phyloP scores from a whole-genome alignment of 805 yeast genomes.

The Sungouiozyma ichnusensis region DNA sequence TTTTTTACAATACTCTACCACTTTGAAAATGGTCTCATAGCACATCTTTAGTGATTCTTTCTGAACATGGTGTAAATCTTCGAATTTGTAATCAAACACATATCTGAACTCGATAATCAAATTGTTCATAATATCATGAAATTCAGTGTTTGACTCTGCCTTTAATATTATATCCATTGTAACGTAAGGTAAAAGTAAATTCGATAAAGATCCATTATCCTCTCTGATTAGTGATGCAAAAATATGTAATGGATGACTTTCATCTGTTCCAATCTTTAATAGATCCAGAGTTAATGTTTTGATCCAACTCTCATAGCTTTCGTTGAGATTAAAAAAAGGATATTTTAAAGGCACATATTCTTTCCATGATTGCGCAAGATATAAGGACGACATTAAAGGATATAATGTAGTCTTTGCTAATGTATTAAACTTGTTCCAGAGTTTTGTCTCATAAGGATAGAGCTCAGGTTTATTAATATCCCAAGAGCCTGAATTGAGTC shows the following conservation, averaged over 20 bases:
- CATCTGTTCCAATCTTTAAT: conserved; percentile 32
- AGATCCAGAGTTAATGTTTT: conserved; percentile 57
- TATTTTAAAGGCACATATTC: conserved; percentile 37
- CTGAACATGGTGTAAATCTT: conserved; percentile 39
- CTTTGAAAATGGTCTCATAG: conserved; percentile 63
- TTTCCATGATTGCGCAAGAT: conserved; percentile 46
- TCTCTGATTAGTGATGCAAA: conserved; percentile 56
- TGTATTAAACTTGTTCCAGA: conserved; percentile 58
- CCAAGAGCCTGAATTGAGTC: conserved; percentile 31
- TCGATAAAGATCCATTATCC: conserved; percentile 59
- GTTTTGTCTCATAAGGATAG: conserved; percentile 23
- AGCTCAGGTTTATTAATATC: conserved; percentile 19
- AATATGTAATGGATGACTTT: conserved; percentile 43
- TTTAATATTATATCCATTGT: conserved; percentile 52
- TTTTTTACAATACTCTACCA: conserved; percentile 73
- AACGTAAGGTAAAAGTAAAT: conserved; percentile 67
- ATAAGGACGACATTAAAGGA: conserved; percentile 67
- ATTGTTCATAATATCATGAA: conserved; percentile 32
- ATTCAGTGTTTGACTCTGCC: conserved; percentile 34
- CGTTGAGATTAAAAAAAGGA: conserved; percentile 53
- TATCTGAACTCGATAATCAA: conserved; percentile 49
- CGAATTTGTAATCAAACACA: conserved; percentile 42
- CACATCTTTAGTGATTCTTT: conserved; percentile 54
- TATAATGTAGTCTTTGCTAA: conserved; percentile 61
- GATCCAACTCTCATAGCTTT: conserved; percentile 63